A percentile compares a stretch with the other conserved stretches of the same genome.
These are phyloP conservation scores for Penicillium glabrum DNA, from an alignment of 2,329 filamentous ascomycete genomes.

Conservation along the genomic window DNA sequence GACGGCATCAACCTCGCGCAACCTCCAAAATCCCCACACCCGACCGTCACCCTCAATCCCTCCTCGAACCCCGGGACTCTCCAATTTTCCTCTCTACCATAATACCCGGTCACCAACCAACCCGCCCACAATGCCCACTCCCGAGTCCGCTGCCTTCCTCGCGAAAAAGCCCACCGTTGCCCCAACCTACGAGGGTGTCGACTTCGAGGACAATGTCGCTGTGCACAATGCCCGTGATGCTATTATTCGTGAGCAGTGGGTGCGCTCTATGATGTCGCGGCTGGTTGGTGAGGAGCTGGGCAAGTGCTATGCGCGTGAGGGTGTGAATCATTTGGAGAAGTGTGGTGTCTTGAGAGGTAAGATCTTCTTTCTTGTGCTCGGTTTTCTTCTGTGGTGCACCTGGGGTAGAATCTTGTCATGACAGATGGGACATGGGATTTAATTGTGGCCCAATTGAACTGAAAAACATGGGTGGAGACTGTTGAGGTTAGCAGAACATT, in stretches of 20 bases:
- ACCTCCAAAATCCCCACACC: constrained; percentile 4
- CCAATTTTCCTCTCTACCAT: neutral
- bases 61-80: neutral
- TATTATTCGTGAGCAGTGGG: constrained; percentile 68
- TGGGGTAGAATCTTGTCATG: neutral
- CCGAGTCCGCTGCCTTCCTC: constrained; percentile 64
- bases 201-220: constrained; percentile 64
- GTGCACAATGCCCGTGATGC: constrained; percentile 65
- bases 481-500: neutral
- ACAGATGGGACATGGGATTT: neutral
- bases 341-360: constrained; percentile 65
- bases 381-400: too few species aligned
- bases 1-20: constrained; percentile 15
- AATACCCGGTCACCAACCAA: neutral
- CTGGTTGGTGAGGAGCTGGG: constrained; percentile 66
- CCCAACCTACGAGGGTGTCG: constrained; percentile 66
- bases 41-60: neutral
- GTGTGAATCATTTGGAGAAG: constrained; percentile 68
- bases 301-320: constrained; percentile 65
- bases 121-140: constrained; percentile 58
- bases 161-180: constrained; percentile 65
- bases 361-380: neutral
- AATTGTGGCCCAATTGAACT: neutral
- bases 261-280: constrained; percentile 67
- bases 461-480: neutral